Percentiles rank a stretch among this genome's conserved stretches.
Conservation (phyloP, 2,329 filamentous ascomycete genomes). For the Aspergillus quadrilineatus region DNA sequence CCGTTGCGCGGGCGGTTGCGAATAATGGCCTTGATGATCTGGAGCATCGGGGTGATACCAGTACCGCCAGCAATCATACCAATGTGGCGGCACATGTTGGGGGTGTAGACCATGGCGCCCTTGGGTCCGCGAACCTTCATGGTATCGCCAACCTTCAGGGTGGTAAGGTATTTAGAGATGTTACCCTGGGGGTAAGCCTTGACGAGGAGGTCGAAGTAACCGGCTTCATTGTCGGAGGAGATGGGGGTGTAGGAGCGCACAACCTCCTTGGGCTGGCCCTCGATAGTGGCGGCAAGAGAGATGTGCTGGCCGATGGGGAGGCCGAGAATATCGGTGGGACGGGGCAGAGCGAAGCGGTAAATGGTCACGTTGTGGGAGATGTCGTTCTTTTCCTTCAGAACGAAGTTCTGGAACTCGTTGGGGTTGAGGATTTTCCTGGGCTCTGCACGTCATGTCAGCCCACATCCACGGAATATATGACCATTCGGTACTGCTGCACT, state of each 20-base stretch:
- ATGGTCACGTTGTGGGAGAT: slow-evolving; percentile 98
- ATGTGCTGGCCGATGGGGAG: slow-evolving; percentile 99
- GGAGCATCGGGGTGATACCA: slow-evolving; percentile 97
- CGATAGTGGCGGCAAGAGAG: slow-evolving; percentile 80
- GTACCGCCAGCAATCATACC: slow-evolving; percentile 98
- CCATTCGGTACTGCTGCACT: slow-evolving; percentile 38
- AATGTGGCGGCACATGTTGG: slow-evolving; percentile 94
- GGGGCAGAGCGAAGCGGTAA: slow-evolving; percentile 89
- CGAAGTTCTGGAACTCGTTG: slow-evolving; percentile 83
- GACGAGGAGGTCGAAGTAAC: slow-evolving; percentile 94
- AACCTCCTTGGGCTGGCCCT: slow-evolving; percentile 76
- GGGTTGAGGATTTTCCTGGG: slow-evolving; percentile 83
- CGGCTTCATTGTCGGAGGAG: slow-evolving; percentile 82
- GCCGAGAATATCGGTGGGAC: slow-evolving; percentile 76
- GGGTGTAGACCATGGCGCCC: slow-evolving; percentile 95
- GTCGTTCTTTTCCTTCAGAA: slow-evolving; percentile 89
- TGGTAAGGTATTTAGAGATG: slow-evolving; percentile 90
- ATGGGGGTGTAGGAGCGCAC: slow-evolving; percentile 91
- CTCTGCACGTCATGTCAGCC: slow-evolving; percentile 49
- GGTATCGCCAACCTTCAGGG: slow-evolving; percentile 75
- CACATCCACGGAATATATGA: slow-evolving; percentile 4
- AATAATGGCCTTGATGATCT: slow-evolving; percentile 88
- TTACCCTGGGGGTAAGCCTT: slow-evolving; percentile 98
- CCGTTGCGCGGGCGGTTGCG: slow-evolving; percentile 66
- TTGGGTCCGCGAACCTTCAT: slow-evolving; percentile 94